Conservation (phyloP, 495 filamentous ascomycete genomes). For the Penicillium maclennaniae region DNA sequence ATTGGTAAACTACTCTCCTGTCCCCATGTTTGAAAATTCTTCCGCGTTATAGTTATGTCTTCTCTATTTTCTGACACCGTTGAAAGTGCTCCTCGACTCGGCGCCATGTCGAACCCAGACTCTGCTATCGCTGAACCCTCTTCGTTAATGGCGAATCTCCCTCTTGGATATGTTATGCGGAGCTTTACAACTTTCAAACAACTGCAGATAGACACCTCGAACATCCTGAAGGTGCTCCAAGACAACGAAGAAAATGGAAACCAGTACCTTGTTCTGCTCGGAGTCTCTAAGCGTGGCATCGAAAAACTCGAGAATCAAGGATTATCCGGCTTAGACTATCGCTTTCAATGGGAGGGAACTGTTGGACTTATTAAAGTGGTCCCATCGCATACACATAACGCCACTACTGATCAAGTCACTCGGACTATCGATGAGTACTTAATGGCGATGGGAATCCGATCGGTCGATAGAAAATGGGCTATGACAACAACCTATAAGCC, state of each 20-base stretch:
- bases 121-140: no score
- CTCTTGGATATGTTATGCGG: no score
- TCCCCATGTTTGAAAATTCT: no score
- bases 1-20: no score
- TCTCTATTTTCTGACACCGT: no score
- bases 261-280: conserved; percentile 1
- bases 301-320: background rate
- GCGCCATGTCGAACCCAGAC: no score
- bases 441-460: background rate
- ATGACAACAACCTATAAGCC: background rate
- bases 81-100: no score
- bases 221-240: no score
- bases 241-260: background rate
- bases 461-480: background rate
- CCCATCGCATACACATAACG: background rate
- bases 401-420: background rate
- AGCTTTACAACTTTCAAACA: no score
- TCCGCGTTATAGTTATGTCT: no score
- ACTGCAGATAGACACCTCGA: no score
- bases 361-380: background rate
- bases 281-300: background rate
- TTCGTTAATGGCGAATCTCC: no score
- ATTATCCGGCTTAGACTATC: background rate
- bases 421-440: background rate
- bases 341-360: conserved; percentile 1